Evolutionary conservation across 2,329 filamentous ascomycete species (phyloP).

Genomic region (Monosporascus sp.): DNA sequence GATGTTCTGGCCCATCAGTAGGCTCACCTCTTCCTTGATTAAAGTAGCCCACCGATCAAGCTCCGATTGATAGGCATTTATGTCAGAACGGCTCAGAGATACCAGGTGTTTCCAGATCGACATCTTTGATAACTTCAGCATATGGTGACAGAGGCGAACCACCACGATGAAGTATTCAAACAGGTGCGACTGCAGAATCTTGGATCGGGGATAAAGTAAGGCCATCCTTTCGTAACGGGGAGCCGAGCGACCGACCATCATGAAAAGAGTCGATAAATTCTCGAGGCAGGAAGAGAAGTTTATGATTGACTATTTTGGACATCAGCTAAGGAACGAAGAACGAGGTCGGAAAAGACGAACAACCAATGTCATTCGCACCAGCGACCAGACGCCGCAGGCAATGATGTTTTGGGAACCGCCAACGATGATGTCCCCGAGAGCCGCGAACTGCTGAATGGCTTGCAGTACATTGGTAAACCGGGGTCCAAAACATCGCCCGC

Average conservation of each 20-base stretch:
- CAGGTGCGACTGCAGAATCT: constrained; percentile 28
- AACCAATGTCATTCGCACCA: constrained; percentile 36
- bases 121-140: constrained; percentile 29
- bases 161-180: constrained; percentile 37
- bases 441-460: constrained; percentile 37
- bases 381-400: constrained; percentile 39
- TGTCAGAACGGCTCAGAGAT: constrained; percentile 25
- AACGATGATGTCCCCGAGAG: constrained; percentile 35
- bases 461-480: constrained; percentile 36
- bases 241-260: constrained; percentile 33
- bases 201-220: constrained; percentile 34
- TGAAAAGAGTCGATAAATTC: constrained; percentile 34
- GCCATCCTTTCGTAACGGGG: constrained; percentile 35
- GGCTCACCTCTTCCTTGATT: constrained; percentile 26
- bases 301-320: constrained; percentile 21
- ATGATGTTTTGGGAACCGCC: constrained; percentile 40
- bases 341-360: constrained; percentile 22
- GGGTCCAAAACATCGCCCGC: constrained; percentile 32
- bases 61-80: constrained; percentile 27
- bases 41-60: constrained; percentile 28
- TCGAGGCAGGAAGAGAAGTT: constrained; percentile 31
- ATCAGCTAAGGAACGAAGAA: constrained; percentile 4
- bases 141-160: constrained; percentile 32
- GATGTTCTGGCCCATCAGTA: background rate
- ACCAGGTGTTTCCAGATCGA: constrained; percentile 27